Base-by-base conservation (phyloP, 176 grass and related monocot species). In the Oryza longistaminata region DNA sequence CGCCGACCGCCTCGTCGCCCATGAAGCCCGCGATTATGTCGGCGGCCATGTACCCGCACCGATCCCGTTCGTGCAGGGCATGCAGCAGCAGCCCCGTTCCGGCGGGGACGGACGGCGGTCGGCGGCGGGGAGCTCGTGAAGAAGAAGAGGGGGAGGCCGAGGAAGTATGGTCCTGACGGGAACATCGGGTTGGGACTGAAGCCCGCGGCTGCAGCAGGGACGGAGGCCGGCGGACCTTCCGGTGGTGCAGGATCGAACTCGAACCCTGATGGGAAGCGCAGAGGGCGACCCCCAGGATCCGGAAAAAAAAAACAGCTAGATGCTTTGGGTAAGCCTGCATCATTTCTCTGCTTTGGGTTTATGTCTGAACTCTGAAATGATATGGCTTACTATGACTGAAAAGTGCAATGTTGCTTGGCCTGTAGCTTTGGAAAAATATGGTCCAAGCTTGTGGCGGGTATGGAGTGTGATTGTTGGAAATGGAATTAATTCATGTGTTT, bases 61-160 rank as follows among this genome's bases (percentile, higher is more conserved):
- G 89, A 91, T 76, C 50, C 85, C 76, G 76, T 1, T 1, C 52
- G 31, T 44, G 42, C 76, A 69, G 46, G 88, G 46, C 74, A 43
- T 70, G 70, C 84, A 78, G 73, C 82, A 78, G 79, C 81, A 34
- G 3, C 88, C 53, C 45, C 85, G 75, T 14, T 8, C 3, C 13
- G 71, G 24, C 4, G 70, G 37, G 1, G 19, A 12, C 55, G 24
- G 5, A 37, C 22, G 33, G 79, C 81, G 71, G 53, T 3, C 53
- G 19, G 17, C 50, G 87, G 84, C 10, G 88, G 90, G 31, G 97
- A 99, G 65, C 88, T 77, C 8, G 81, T 85, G 68, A 99, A 92
- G 92, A 99, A 99, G 82, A 99, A 99, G 83, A 90, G 93, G 89
- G 96, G 97, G 24, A 91, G 97, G 79, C 97, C 97, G 22, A 96